Base-by-base conservation (phyloP, 352 stramenopile genomes). In the Phytophthora tubulina region DNA sequence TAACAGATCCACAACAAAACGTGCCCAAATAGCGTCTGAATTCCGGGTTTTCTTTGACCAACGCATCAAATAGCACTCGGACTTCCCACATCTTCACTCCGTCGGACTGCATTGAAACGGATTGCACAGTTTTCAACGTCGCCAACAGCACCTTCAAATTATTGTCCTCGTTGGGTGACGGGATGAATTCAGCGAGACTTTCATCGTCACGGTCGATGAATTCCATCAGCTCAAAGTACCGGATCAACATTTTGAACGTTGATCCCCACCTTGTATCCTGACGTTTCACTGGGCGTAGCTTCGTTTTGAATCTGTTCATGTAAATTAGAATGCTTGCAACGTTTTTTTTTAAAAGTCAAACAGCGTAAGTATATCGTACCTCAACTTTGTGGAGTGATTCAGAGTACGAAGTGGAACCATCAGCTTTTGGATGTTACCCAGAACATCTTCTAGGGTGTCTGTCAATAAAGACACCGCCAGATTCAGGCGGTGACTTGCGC, bases 191-290 rank as follows among this genome's bases (percentile, higher is more conserved):
- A n/a, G 15, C 3, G 21, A 70, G 62, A 36, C 2, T 51, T 38
- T 70, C 42, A 44, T 57, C 62, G 6, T 70, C 62, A 10, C 14
- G 41, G 35, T 63, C 44, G 27, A 68, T 54, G 11, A 68, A 63
- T 33, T 57, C 62, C 7, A 62, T 27, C 7, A 52, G 17, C 6
- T 63, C 17, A 4, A 63, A 70, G n/a, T 56, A 70, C 5, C 9
- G 42, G 8, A 11, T 32, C 32, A 63, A 41, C 62, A 63, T 63
- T 50, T 62, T 48, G 14, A 62, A 59, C 8, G 41, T 68, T 10
- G 52, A 70, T 21, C 44, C 52, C 52, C 62, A 70, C 15, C 52
- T 52, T 11, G 41, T 63, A 2, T 17, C 33, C 15, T 69, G 51
- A 32, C 62, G 42, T 51, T 63, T 11, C 21, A 35, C 17, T 52